Evolutionary conservation across 768 basidiomycete genomes (phyloP).

Genomic region (Gelatoporia subvermispora): DNA sequence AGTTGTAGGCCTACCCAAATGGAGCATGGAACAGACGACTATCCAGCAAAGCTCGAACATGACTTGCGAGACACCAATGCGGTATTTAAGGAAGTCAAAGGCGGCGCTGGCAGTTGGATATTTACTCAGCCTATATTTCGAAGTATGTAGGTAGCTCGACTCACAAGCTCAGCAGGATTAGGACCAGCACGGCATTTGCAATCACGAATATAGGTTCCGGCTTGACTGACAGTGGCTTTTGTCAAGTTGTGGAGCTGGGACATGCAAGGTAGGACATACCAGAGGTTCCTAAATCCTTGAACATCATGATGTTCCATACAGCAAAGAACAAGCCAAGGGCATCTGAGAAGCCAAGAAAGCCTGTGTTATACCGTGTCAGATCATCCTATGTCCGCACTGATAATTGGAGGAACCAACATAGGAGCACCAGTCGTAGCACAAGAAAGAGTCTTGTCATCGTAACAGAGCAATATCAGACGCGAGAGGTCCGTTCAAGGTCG

Average conservation of each 20-base stretch:
- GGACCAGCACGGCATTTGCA: slow-evolving; percentile 36
- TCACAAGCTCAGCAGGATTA: slow-evolving; percentile 28
- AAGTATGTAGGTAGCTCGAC: slow-evolving; percentile 6
- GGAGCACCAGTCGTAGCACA: slow-evolving; percentile 49
- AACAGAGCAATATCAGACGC: neutral
- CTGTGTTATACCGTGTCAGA: slow-evolving; percentile 22
- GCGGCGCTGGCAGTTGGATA: no score
- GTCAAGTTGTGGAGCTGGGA: neutral
- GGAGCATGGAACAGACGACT: slow-evolving; percentile 39
- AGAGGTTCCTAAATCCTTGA: slow-evolving; percentile 1
- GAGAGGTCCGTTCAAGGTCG: slow-evolving; percentile 2
- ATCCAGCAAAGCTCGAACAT: slow-evolving; percentile 56
- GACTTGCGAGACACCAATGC: slow-evolving; percentile 21
- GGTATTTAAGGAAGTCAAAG: no score
- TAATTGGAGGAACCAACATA: slow-evolving; percentile 38
- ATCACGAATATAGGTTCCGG: slow-evolving; percentile 46
- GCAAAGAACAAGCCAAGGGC: slow-evolving; percentile 51
- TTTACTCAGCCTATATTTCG: no score
- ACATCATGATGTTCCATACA: slow-evolving; percentile 49
- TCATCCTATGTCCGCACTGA: neutral
- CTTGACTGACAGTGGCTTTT: slow-evolving; percentile 29
- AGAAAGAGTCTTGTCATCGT: slow-evolving; percentile 32
- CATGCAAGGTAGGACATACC: slow-evolving; percentile 1
- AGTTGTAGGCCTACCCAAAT: slow-evolving; percentile 37
- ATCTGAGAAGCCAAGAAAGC: slow-evolving; percentile 46